Evolutionary conservation across 2,329 filamentous ascomycete genomes (phyloP).

Genomic region (Venturia aucupariae): DNA sequence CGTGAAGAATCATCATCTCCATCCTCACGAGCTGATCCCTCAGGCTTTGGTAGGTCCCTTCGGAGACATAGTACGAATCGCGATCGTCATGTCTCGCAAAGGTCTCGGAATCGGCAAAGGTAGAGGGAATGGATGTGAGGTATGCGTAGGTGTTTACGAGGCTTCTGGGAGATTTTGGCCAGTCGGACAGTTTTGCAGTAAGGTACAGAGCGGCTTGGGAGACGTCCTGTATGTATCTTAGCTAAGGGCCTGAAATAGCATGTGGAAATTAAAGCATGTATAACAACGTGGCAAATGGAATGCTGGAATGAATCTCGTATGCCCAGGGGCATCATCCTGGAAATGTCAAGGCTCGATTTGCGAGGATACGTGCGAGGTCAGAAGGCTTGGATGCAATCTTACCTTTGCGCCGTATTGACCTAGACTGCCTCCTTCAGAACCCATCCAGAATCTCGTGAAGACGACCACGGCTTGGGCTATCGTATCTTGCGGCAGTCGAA

Average conservation of each 20-base stretch:
- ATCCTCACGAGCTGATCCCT: slow-evolving; percentile 58
- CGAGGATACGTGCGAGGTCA: neutral
- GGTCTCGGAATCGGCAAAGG: slow-evolving; percentile 35
- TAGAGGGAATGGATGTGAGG: slow-evolving; percentile 55
- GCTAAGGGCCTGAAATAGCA: neutral
- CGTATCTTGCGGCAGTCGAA: slow-evolving; percentile 76
- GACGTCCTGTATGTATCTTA: slow-evolving; percentile 48
- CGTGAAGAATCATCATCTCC: slow-evolving; percentile 67
- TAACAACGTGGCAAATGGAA: slow-evolving; percentile 16
- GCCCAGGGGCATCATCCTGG: neutral
- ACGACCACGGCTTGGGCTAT: slow-evolving; percentile 79
- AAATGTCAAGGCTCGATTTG: slow-evolving; percentile 13
- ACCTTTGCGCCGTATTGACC: slow-evolving; percentile 47
- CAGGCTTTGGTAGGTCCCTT: slow-evolving; percentile 59
- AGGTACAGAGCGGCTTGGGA: slow-evolving; percentile 78
- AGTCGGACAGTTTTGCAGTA: slow-evolving; percentile 69
- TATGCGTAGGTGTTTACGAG: slow-evolving; percentile 80
- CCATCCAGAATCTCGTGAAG: slow-evolving; percentile 71
- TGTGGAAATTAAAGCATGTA: no score
- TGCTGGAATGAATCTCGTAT: neutral
- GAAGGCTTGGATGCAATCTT: slow-evolving; percentile 34
- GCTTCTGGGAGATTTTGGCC: slow-evolving; percentile 67
- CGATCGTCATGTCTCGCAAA: slow-evolving; percentile 20
- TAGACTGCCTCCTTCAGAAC: slow-evolving; percentile 42
- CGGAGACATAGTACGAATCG: slow-evolving; percentile 52